These are phyloP conservation scores for Stygiomarasmius scandens DNA, from an alignment of 1,284 basidiomycete species.

Conservation along the genomic window DNA sequence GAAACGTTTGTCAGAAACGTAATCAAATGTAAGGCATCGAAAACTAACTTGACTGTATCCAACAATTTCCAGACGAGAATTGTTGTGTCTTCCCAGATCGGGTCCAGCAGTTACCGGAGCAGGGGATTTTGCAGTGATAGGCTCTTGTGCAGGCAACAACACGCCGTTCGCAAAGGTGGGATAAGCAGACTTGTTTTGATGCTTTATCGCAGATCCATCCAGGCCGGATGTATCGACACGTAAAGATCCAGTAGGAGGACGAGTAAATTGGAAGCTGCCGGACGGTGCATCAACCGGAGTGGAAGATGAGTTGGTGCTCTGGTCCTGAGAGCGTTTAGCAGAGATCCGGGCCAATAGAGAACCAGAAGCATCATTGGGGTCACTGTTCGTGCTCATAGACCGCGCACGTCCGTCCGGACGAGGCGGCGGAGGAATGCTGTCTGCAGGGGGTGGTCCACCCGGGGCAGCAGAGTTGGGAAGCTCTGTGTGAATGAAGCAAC, in stretches of 20 bases:
- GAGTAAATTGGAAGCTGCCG: conserved; percentile 49
- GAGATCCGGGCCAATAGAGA: conserved; percentile 76
- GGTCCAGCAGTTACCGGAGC: conserved; percentile 80
- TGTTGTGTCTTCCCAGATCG: conserved; percentile 74
- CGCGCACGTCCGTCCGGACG: conserved; percentile 63
- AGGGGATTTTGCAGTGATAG: conserved; percentile 64
- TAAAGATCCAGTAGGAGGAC: conserved; percentile 66
- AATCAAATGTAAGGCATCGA: conserved; percentile 15
- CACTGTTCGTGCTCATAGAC: conserved; percentile 72
- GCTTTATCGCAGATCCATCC: conserved; percentile 58
- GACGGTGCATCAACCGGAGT: conserved; percentile 49
- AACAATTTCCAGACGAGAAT: conserved; percentile 68
- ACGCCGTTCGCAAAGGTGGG: conserved; percentile 74
- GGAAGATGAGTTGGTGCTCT: conserved; percentile 31
- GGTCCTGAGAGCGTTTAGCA: conserved; percentile 61
- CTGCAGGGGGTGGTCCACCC: conserved; percentile 45
- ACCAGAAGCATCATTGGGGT: conserved; percentile 69
- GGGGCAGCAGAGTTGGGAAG: conserved; percentile 50
- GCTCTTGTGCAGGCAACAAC: conserved; percentile 64
- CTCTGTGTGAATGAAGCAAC: conserved; percentile 90
- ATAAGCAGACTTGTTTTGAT: conserved; percentile 81
- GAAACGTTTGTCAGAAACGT: conserved; percentile 9
- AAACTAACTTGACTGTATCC: conserved; percentile 64
- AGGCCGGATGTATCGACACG: conserved; percentile 72
- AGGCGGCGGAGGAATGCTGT: conserved; percentile 49